These are phyloP conservation scores for Saccharomycopsis oosterbeekiorum DNA, from an alignment of 805 yeast species.

Conservation along the genomic window DNA sequence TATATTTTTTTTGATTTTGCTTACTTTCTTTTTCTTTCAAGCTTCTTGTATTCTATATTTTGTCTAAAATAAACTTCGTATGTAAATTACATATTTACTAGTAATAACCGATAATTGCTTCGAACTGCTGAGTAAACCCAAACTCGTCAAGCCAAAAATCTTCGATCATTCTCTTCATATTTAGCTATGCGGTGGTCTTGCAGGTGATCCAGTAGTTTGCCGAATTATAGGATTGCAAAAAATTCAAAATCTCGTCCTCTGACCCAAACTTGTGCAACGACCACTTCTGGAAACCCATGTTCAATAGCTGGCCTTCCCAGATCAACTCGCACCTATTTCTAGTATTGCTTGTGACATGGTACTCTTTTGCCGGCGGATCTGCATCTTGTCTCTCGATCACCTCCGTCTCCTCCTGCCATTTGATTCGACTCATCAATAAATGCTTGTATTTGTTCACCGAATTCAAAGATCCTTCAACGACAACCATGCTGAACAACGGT, in stretches of 20 bases:
- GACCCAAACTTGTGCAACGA: conserved; percentile 44
- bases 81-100: too few relatives aligned
- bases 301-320: conserved; percentile 64
- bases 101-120: too few relatives aligned
- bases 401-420: conserved; percentile 49
- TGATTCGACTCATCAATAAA: conserved; percentile 49
- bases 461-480: conserved; percentile 68
- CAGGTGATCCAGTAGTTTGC: conserved; percentile 46
- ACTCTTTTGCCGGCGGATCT: conserved; percentile 25
- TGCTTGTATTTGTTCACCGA: conserved; percentile 53
- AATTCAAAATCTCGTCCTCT: conserved; percentile 40
- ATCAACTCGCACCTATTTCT: conserved; percentile 38
- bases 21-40: too few relatives aligned
- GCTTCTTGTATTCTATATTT: too few relatives aligned
- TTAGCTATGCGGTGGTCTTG: too few relatives aligned
- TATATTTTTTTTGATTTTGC: too few relatives aligned
- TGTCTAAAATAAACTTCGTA: too few relatives aligned
- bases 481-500: conserved; percentile 40
- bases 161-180: too few relatives aligned
- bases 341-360: conserved; percentile 21
- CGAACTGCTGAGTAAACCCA: too few relatives aligned
- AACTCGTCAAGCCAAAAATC: too few relatives aligned
- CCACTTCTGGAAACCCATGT: conserved; percentile 57
- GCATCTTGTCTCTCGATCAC: conserved; percentile 8
- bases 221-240: conserved; percentile 41